Conservation (phyloP, 768 basidiomycete species). For the Termitomyces sp. region DNA sequence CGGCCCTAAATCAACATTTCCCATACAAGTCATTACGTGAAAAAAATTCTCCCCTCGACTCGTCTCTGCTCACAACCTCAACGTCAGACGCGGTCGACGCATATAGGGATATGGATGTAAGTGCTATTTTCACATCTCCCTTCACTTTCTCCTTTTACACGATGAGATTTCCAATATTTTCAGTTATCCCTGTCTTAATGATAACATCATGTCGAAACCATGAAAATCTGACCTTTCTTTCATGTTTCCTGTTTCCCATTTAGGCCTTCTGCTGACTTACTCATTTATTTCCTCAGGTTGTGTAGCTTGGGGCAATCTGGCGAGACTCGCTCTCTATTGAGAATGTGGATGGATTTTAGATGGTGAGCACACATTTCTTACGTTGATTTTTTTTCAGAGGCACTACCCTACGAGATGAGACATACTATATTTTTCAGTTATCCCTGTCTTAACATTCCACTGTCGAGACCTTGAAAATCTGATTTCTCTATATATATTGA, state of each 20-base stretch:
- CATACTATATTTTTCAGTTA: slow-evolving; percentile 28
- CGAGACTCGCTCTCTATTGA: too few species aligned
- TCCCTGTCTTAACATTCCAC: slow-evolving; percentile 27
- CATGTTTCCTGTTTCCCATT: neutral
- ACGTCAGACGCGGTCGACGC: neutral
- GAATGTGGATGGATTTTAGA: neutral
- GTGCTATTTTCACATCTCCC: neutral
- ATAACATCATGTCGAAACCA: slow-evolving; percentile 25
- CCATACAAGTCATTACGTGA: neutral
- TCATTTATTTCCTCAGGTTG: neutral
- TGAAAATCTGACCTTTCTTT: slow-evolving; percentile 25
- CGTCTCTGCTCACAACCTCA: neutral
- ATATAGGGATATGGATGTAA: neutral
- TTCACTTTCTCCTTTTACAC: neutral
- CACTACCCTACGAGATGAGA: slow-evolving; percentile 21
- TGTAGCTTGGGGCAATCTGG: neutral
- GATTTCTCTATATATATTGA: slow-evolving; percentile 22
- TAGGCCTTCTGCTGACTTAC: neutral
- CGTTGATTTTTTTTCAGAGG: neutral
- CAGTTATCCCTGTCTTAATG: slow-evolving; percentile 35
- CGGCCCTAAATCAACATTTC: slow-evolving; percentile 9
- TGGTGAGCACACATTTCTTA: slow-evolving; percentile 4
- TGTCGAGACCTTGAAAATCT: slow-evolving; percentile 31
- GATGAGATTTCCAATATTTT: slow-evolving; percentile 29
- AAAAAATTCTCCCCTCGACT: neutral